Evolutionary conservation across 2,329 filamentous ascomycete genomes (phyloP).

Genomic region (Curvularia lunata): DNA sequence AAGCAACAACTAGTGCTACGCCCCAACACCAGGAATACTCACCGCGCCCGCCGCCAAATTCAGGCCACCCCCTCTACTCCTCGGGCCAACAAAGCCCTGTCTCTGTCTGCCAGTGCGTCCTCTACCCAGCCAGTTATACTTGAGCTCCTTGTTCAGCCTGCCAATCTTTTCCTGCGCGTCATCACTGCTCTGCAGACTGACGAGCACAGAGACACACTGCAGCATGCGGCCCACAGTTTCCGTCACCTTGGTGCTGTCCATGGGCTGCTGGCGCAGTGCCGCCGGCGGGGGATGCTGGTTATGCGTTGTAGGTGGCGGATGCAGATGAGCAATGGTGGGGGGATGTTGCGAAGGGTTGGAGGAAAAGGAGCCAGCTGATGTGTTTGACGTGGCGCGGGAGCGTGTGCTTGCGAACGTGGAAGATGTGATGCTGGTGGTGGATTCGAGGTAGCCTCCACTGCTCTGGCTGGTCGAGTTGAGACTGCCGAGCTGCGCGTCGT

Average conservation of each 20-base stretch:
- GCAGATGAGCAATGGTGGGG: slow-evolving; percentile 1
- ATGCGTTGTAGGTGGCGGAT: slow-evolving; percentile 23
- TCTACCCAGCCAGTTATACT: slow-evolving; percentile 94
- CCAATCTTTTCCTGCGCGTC: slow-evolving; percentile 79
- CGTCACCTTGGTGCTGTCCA: slow-evolving; percentile 75
- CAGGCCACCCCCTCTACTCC: slow-evolving; percentile 20
- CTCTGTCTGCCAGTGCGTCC: slow-evolving; percentile 88
- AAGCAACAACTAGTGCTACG: background rate
- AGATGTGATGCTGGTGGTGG: slow-evolving; percentile 62
- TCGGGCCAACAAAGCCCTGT: slow-evolving; percentile 79
- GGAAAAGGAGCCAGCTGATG: slow-evolving; percentile 61
- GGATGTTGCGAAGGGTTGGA: slow-evolving; percentile 36
- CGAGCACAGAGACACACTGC: slow-evolving; percentile 92
- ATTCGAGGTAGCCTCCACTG: slow-evolving; percentile 77
- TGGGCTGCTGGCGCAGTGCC: slow-evolving; percentile 39
- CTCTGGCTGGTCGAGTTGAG: slow-evolving; percentile 71
- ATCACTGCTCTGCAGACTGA: slow-evolving; percentile 74
- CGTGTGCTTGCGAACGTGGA: slow-evolving; percentile 59
- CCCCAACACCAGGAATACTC: slow-evolving; percentile 4
- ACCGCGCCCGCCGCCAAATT: background rate
- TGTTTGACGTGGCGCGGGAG: slow-evolving; percentile 85
- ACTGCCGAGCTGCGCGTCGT: slow-evolving; percentile 62
- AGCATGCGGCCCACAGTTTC: slow-evolving; percentile 95
- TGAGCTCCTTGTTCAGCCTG: slow-evolving; percentile 82
- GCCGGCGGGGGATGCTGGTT: slow-evolving; percentile 28